Evolutionary conservation across 768 basidiomycete species (phyloP), one percentile per base, ranked within the genome.

Genomic region (Boletus sp.): DNA sequence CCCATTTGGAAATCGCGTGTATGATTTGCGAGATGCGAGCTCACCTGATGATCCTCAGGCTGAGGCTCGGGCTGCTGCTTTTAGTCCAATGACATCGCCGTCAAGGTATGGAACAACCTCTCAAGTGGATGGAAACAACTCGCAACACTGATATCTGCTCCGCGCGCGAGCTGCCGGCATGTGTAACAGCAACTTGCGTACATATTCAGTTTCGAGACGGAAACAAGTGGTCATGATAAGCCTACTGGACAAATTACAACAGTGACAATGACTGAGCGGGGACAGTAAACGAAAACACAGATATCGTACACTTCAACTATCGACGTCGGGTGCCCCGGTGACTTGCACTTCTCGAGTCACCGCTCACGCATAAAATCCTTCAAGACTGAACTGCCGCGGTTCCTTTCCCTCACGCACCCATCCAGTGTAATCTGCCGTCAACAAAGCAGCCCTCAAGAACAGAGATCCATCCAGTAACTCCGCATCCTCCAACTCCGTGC

Each of bases 391-490:
- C 1, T 43, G 58, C 8, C 48, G 53, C 14, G 47, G 39, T 11
- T 65, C 54, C 52, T 71, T 25, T 0, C 74, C 75, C 52, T 78
- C 75, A 14, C 74, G 62, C 59, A 66, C 73, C 75, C 75, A 77
- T 13, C 76, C 76, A 10, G 73, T 40, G 25, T 62, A 61, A 38
- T 72, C 64, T 25, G 64, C 59, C 0, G 70, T 72, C 42, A 75
- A 40, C 42, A 70, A 47, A 4, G 72, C 62, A 10, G 58, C 58
- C 51, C 69, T 59, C 55, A 71, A 25, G 55, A 75, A 75, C 37
- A 76, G 8, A 3, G 73, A 66, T 29, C 75, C 75, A 33, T 75
- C 74, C 15, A 75, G 40, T 2, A 64, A 25, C 29, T 64, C 74
- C 0, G 68, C 69, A 0, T 58, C 74, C 21, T 63, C 64, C 41